phyloP scores from a whole-genome alignment of 805 yeast genomes.

The Candida orba region DNA sequence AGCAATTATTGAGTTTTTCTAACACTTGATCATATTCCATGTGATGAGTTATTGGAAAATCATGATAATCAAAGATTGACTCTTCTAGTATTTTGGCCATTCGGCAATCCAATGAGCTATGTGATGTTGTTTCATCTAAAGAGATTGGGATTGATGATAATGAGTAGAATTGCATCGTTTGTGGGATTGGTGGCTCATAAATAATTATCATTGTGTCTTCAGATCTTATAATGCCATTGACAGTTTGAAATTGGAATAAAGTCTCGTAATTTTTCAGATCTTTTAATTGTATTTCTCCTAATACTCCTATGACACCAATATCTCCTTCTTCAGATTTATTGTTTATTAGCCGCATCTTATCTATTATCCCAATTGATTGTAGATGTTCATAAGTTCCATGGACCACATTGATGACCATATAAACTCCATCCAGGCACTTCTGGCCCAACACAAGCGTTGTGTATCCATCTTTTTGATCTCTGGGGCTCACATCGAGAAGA shows the following conservation, averaged over 20 bases:
- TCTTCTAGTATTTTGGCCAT: not conserved
- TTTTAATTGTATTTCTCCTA: not conserved
- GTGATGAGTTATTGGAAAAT: no score
- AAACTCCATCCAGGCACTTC: not conserved
- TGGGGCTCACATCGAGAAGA: constrained; percentile 15
- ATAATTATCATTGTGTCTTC: constrained; percentile 31
- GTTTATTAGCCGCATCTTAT: not conserved
- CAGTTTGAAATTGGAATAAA: not conserved
- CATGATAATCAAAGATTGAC: not conserved
- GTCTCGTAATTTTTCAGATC: not conserved
- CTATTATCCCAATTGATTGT: not conserved
- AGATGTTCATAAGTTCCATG: not conserved
- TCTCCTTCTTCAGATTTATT: not conserved
- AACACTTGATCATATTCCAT: constrained; percentile 2
- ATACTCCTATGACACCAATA: not conserved
- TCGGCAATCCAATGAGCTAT: not conserved
- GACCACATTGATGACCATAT: constrained; percentile 3
- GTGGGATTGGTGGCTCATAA: constrained; percentile 68
- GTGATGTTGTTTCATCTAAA: constrained; percentile 24
- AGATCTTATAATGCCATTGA: constrained; percentile 1
- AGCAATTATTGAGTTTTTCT: constrained; percentile 16
- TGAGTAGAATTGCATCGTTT: constrained; percentile 70
- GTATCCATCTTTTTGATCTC: not conserved
- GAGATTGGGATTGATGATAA: constrained; percentile 65
- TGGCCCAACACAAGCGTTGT: constrained; percentile 13